Evolutionary conservation across 1,139 yeast genomes (phyloP).

Genomic region (Wickerhamiella infanticola): DNA sequence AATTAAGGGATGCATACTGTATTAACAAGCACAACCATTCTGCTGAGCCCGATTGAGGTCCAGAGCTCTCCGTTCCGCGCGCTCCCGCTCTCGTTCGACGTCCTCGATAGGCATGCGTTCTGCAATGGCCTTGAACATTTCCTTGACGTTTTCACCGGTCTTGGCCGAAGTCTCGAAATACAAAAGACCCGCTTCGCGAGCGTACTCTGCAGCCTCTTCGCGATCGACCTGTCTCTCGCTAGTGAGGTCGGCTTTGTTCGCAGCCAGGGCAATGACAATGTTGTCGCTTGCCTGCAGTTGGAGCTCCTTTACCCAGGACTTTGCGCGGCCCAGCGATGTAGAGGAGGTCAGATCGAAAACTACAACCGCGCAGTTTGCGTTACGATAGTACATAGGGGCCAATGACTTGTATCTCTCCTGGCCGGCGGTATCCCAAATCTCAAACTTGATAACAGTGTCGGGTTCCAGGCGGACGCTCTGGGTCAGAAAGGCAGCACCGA

Average conservation of each 20-base stretch:
- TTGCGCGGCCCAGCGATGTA: conserved; percentile 67
- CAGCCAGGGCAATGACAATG: conserved; percentile 74
- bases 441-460: conserved; percentile 33
- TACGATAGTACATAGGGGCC: conserved; percentile 85
- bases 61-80: conserved; percentile 13
- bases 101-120: conserved; percentile 25
- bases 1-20: not conserved
- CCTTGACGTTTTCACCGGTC: conserved; percentile 68
- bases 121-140: conserved; percentile 72
- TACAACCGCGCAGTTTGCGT: conserved; percentile 75
- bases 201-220: conserved; percentile 41
- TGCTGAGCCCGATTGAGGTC: conserved; percentile 16
- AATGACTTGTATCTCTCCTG: conserved; percentile 80
- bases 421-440: conserved; percentile 72
- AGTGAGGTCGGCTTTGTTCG: conserved; percentile 63
- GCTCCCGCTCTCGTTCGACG: conserved; percentile 17
- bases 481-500: conserved; percentile 93
- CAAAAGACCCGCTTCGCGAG: conserved; percentile 58
- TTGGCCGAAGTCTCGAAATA: conserved; percentile 93
- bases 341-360: conserved; percentile 61
- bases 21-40: conserved; percentile 16
- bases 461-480: conserved; percentile 56
- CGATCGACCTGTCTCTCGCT: conserved; percentile 37
- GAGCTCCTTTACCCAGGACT: conserved; percentile 90
- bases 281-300: conserved; percentile 79